These are phyloP conservation scores for Veloporphyrellus conicus DNA, from an alignment of 1,284 basidiomycete genomes.

Conservation along the genomic window DNA sequence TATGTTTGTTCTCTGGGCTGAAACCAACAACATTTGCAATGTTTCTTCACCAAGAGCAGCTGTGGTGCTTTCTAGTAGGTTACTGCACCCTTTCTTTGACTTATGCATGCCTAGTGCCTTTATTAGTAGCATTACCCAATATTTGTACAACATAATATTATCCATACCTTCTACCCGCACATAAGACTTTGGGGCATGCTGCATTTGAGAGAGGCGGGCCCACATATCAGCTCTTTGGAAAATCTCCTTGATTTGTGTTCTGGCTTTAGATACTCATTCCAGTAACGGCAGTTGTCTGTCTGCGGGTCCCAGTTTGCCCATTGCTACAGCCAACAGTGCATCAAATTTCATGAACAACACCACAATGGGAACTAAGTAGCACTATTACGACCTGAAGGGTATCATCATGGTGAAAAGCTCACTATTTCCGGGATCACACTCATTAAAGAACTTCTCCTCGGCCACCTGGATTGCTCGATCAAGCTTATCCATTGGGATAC, in stretches of 20 bases:
- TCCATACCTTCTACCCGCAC: neutral
- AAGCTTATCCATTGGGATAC: conserved; percentile 2
- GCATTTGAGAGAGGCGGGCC: neutral
- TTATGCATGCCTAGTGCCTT: neutral
- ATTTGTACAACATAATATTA: neutral
- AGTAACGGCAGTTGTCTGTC: neutral
- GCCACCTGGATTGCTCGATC: neutral
- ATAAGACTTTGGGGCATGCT: neutral
- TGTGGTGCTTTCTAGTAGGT: neutral
- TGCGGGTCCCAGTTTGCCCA: neutral
- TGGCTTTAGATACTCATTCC: neutral
- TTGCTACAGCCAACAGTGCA: neutral
- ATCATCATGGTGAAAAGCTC: neutral
- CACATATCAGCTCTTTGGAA: neutral
- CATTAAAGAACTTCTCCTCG: conserved; percentile 1
- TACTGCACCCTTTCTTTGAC: neutral
- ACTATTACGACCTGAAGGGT: neutral
- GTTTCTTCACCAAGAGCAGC: neutral
- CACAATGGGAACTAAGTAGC: neutral
- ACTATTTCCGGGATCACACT: conserved; percentile 1
- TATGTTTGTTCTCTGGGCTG: neutral
- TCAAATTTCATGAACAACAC: neutral
- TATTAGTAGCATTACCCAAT: neutral
- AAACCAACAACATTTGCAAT: neutral
- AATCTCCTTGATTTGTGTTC: neutral